Evolutionary conservation across 805 yeast genomes (phyloP).

Genomic region (Kazachstania viticola): DNA sequence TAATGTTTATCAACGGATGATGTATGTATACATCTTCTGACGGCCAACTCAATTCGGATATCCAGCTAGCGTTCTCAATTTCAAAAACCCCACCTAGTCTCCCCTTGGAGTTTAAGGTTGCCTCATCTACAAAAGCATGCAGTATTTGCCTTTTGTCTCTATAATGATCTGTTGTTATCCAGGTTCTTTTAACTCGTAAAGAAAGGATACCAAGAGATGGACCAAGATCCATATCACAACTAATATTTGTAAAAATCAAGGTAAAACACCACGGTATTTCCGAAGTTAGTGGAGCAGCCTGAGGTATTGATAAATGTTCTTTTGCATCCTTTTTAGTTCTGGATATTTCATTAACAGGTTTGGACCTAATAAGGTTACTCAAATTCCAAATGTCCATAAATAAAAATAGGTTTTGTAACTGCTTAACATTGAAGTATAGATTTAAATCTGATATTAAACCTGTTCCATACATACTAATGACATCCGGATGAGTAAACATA

Average conservation of each 20-base stretch:
- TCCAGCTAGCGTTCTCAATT: constrained; percentile 38
- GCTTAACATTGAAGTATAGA: constrained; percentile 65
- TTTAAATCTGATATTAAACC: constrained; percentile 43
- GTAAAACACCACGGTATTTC: constrained; percentile 70
- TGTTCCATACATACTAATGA: constrained; percentile 35
- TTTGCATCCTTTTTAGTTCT: constrained; percentile 1
- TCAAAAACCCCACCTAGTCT: constrained; percentile 65
- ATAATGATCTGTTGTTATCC: constrained; percentile 60
- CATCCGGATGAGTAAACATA: constrained; percentile 34
- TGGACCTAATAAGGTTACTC: constrained; percentile 21
- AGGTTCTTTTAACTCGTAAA: constrained; percentile 43
- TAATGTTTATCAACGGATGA: constrained; percentile 57
- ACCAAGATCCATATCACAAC: constrained; percentile 64
- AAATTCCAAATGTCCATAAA: constrained; percentile 80
- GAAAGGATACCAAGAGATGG: constrained; percentile 64
- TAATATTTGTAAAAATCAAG: constrained; percentile 40
- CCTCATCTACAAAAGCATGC: constrained; percentile 43
- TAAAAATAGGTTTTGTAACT: constrained; percentile 73
- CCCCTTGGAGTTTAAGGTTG: constrained; percentile 53
- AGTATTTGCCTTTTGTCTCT: constrained; percentile 63
- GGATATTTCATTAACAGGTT: constrained; percentile 6
- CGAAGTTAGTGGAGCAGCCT: constrained; percentile 28
- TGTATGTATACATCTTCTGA: constrained; percentile 31
- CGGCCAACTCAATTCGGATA: constrained; percentile 67
- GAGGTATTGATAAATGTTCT: constrained; percentile 15